phyloP scores from a whole-genome alignment of 1,139 yeast genomes.

The Suhomyces ambrosiae region DNA sequence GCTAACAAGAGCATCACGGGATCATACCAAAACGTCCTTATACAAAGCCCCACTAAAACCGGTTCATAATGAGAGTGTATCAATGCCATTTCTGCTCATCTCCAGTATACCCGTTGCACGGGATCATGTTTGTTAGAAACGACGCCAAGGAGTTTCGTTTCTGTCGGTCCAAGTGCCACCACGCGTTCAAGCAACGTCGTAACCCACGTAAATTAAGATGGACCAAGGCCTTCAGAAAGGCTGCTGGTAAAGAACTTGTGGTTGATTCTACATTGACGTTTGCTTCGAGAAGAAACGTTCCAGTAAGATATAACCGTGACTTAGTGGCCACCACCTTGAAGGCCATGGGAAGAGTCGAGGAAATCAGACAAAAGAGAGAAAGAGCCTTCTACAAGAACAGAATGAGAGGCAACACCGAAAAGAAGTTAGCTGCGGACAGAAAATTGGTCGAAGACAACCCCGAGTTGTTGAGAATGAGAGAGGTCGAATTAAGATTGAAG shows the following conservation, averaged over 20 bases:
- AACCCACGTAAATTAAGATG: slow-evolving; percentile 97
- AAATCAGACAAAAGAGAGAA: slow-evolving; percentile 94
- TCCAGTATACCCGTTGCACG: slow-evolving; percentile 96
- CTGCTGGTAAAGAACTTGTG: slow-evolving; percentile 98
- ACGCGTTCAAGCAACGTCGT: slow-evolving; percentile 96
- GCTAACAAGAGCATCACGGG: too few relatives aligned
- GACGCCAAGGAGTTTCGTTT: slow-evolving; percentile 97
- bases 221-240: slow-evolving; percentile 99
- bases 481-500: slow-evolving; percentile 82
- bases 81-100: slow-evolving; percentile 97
- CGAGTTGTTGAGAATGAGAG: slow-evolving; percentile 87
- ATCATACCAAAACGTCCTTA: background rate
- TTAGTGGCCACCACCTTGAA: slow-evolving; percentile 89
- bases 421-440: slow-evolving; percentile 81
- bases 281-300: slow-evolving; percentile 96
- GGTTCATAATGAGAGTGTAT: slow-evolving; percentile 91
- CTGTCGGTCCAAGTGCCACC: slow-evolving; percentile 98
- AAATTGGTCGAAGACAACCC: slow-evolving; percentile 88
- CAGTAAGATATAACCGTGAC: slow-evolving; percentile 96
- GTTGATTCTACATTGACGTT: slow-evolving; percentile 96
- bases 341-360: slow-evolving; percentile 96
- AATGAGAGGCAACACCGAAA: slow-evolving; percentile 96
- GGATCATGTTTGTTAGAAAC: slow-evolving; percentile 96
- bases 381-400: slow-evolving; percentile 98
- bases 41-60: too few relatives aligned